Conservation (phyloP, 1,139 yeast genomes). For the Tardiomyces depauwii region DNA sequence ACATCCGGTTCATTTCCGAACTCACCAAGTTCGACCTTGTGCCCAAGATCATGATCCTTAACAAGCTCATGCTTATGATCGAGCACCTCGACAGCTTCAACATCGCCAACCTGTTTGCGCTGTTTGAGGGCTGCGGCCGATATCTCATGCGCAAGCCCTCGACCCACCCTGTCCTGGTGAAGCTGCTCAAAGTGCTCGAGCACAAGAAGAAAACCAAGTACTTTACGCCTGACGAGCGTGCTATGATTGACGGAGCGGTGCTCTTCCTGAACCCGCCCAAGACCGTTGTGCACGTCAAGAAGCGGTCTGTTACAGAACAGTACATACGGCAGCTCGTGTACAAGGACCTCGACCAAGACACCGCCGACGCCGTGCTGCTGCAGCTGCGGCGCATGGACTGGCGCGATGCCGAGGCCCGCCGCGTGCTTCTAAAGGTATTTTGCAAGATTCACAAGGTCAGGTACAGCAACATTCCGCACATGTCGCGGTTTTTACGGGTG, state of each 20-base stretch:
- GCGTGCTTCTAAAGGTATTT: conserved; percentile 41
- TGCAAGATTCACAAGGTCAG: conserved; percentile 51
- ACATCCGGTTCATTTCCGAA: conserved; percentile 45
- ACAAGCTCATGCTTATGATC: conserved; percentile 49
- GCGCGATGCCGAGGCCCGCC: conserved; percentile 30
- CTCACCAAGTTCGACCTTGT: conserved; percentile 65
- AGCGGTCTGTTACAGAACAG: conserved; percentile 20
- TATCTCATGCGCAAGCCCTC: conserved; percentile 53
- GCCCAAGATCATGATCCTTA: conserved; percentile 63
- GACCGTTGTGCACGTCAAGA: conserved; percentile 15
- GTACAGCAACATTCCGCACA: conserved; percentile 40
- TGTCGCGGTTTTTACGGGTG: conserved; percentile 40
- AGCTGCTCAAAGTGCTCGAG: conserved; percentile 49
- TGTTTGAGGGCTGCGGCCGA: conserved; percentile 69
- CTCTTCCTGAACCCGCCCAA: conserved; percentile 45
- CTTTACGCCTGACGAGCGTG: conserved; percentile 44
- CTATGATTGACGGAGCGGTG: conserved; percentile 51
- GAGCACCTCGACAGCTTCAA: conserved; percentile 11
- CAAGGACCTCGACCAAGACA: conserved; percentile 37
- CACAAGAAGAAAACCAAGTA: conserved; percentile 39
- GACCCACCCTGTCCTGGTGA: conserved; percentile 47
- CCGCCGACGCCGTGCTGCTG: conserved; percentile 27
- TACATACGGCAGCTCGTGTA: conserved; percentile 25
- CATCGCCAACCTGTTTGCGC: conserved; percentile 26
- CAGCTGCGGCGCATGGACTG: conserved; percentile 40